These are phyloP conservation scores for Monosporascus cannonballus DNA, from an alignment of 2,329 filamentous ascomycete genomes.

Conservation along the genomic window DNA sequence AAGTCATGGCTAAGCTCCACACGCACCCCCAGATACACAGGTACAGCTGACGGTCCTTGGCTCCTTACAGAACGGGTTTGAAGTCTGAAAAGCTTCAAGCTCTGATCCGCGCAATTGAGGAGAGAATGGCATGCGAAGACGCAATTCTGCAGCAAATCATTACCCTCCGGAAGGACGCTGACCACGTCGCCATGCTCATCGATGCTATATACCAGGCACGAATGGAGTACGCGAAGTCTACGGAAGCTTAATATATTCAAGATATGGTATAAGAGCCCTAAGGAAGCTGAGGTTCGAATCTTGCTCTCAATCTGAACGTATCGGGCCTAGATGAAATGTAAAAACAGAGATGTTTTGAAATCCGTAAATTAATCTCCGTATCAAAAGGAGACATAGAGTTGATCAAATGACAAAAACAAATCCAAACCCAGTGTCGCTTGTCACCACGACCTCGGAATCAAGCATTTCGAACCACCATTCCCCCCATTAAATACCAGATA, in stretches of 20 bases:
- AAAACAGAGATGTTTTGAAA: neutral
- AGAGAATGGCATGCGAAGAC: constrained; percentile 4
- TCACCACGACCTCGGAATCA: neutral
- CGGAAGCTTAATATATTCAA: neutral
- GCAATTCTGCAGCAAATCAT: constrained; percentile 1
- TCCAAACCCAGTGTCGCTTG: neutral
- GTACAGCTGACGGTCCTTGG: neutral
- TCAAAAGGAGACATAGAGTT: neutral
- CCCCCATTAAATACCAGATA: no score
- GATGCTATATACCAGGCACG: constrained; percentile 1
- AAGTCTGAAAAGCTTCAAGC: neutral
- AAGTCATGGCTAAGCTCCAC: neutral
- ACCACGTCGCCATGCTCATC: neutral
- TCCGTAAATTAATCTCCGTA: neutral
- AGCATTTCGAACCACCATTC: no score
- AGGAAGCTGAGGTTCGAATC: no score
- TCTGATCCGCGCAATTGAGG: constrained; percentile 4
- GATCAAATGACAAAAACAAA: neutral
- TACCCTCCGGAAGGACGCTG: neutral
- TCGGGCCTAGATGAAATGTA: no score
- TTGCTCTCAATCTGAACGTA: no score
- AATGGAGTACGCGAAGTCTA: neutral
- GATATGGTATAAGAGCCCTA: no score
- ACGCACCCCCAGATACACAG: neutral
- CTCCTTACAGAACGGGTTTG: constrained; percentile 1